These are phyloP conservation scores for Blastocystis sp. DNA, from an alignment of 352 stramenopile species.

Conservation along the genomic window DNA sequence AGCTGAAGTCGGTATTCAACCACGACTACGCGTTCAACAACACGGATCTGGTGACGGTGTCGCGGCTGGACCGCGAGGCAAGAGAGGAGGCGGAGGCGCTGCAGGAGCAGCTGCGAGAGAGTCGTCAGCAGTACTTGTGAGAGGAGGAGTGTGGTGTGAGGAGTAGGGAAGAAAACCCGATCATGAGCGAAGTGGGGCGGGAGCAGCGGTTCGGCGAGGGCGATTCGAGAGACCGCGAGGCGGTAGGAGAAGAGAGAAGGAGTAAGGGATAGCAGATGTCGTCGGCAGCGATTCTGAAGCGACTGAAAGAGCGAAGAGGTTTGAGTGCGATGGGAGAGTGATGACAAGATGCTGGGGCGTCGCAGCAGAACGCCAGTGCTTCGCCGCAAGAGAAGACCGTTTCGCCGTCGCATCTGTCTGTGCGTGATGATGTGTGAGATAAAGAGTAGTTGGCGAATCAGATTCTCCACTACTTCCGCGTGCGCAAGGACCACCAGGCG, in stretches of 20 bases:
- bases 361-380: background rate
- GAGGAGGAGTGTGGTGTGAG: background rate
- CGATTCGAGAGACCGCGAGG: background rate
- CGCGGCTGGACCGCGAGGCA: constrained; percentile 46
- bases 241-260: background rate
- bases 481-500: constrained; percentile 29
- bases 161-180: constrained; percentile 54
- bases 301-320: constrained; percentile 33
- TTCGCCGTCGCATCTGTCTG: constrained; percentile 1
- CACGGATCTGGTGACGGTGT: constrained; percentile 56
- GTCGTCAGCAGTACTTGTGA: constrained; percentile 12
- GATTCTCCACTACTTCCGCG: constrained; percentile 58
- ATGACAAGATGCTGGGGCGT: background rate
- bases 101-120: constrained; percentile 30
- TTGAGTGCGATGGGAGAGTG: background rate
- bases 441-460: constrained; percentile 37
- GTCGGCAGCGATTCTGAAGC: constrained; percentile 20
- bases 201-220: background rate
- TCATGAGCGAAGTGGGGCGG: background rate
- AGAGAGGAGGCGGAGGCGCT: constrained; percentile 44
- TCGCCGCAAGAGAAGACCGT: no score
- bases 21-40: constrained; percentile 80
- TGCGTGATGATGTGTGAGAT: background rate
- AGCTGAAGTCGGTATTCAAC: constrained; percentile 92
- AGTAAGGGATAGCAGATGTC: constrained; percentile 21